Conservation (phyloP, 2,329 filamentous ascomycete species). For the Trichocomaceae sp. region DNA sequence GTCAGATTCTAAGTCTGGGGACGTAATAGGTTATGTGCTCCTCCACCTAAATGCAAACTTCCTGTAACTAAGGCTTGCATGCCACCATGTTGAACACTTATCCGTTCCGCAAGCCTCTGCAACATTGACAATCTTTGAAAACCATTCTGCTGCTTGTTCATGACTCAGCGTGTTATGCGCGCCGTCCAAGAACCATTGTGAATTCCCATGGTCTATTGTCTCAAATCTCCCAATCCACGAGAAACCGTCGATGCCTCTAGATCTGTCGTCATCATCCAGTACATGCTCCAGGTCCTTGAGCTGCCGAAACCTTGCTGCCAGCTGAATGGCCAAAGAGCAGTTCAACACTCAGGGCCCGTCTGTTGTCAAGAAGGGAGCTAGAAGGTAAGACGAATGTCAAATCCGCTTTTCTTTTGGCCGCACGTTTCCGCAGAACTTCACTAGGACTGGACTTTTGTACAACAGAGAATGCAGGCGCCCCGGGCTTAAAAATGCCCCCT, state of each 20-base stretch:
- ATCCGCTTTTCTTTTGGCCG: not conserved
- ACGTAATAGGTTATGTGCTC: slow-evolving; percentile 20
- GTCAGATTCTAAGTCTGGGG: slow-evolving; percentile 5
- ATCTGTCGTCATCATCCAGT: slow-evolving; percentile 20
- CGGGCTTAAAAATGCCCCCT: slow-evolving; percentile 61
- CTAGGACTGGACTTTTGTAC: slow-evolving; percentile 26
- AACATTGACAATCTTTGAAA: slow-evolving; percentile 17
- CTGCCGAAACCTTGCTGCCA: slow-evolving; percentile 21
- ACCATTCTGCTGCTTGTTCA: slow-evolving; percentile 33
- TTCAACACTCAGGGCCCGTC: slow-evolving; percentile 21
- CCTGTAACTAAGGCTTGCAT: slow-evolving; percentile 23
- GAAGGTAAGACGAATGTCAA: slow-evolving; percentile 10
- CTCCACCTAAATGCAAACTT: slow-evolving; percentile 23
- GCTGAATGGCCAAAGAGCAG: slow-evolving; percentile 25
- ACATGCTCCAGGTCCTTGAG: slow-evolving; percentile 15
- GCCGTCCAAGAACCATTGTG: slow-evolving; percentile 37
- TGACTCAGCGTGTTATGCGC: slow-evolving; percentile 41
- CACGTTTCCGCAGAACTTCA: slow-evolving; percentile 32
- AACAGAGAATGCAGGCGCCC: slow-evolving; percentile 53
- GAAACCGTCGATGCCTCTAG: slow-evolving; percentile 21
- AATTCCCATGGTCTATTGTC: slow-evolving; percentile 18
- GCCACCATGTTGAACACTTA: slow-evolving; percentile 15
- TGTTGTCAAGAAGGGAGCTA: slow-evolving; percentile 15
- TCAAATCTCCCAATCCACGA: slow-evolving; percentile 32
- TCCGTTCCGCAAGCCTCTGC: slow-evolving; percentile 15